Conservation (phyloP, 345 rosid genomes). For the Citrus australasica region DNA sequence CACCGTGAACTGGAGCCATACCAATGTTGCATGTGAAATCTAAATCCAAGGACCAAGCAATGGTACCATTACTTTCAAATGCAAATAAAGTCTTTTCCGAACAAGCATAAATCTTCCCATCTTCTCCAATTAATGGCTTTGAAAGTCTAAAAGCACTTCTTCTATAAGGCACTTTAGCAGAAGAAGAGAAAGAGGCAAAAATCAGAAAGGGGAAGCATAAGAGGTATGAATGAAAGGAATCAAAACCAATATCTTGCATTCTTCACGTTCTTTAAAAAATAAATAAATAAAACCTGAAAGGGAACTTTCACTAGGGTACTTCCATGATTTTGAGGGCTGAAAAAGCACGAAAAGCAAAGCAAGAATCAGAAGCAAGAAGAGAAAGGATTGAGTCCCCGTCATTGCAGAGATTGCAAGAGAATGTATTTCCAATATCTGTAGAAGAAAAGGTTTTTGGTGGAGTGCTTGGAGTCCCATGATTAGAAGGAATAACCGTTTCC, state of each 20-base stretch:
- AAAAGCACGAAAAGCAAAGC: neutral
- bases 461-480: neutral
- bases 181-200: neutral
- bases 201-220: neutral
- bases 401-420: constrained; percentile 2
- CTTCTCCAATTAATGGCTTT: constrained; percentile 61
- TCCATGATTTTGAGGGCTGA: neutral
- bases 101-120: constrained; percentile 66
- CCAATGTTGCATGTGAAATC: constrained; percentile 47
- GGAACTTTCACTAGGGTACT: neutral
- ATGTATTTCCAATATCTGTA: neutral
- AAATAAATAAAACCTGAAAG: constrained; percentile 13
- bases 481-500: neutral
- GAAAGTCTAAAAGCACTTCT: constrained; percentile 47
- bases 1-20: constrained; percentile 60
- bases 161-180: constrained; percentile 25
- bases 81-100: constrained; percentile 56
- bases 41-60: constrained; percentile 72
- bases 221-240: neutral
- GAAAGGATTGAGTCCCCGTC: constrained; percentile 2
- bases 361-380: constrained; percentile 10
- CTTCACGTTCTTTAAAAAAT: neutral
- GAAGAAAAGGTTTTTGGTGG: neutral
- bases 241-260: neutral
- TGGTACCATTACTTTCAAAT: constrained; percentile 69